Conservation (phyloP, 805 yeast species). For the Myxozyma melibiosi region DNA sequence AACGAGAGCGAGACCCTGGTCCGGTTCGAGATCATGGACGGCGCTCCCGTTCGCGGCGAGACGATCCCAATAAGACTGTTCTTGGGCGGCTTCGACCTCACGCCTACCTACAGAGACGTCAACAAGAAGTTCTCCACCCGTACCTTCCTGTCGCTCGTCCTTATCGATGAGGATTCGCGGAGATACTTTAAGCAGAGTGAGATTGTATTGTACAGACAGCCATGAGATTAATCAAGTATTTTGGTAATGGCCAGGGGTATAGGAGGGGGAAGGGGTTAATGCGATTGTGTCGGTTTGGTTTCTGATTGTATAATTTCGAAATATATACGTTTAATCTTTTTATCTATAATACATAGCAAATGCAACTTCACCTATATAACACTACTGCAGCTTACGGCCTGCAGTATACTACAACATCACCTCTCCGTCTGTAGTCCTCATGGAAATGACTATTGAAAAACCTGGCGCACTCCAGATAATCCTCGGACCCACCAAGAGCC, state of each 20-base stretch:
- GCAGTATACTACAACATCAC: slow-evolving; percentile 68
- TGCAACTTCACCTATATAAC: slow-evolving; percentile 11
- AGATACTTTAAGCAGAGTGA: slow-evolving; percentile 95
- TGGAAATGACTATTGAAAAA: slow-evolving; percentile 80
- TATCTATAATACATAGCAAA: too few species aligned
- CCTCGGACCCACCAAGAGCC: background rate
- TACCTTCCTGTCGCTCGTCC: slow-evolving; percentile 82
- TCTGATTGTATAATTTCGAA: background rate
- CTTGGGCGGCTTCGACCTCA: slow-evolving; percentile 87
- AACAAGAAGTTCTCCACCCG: slow-evolving; percentile 83
- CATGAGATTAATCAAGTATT: slow-evolving; percentile 1
- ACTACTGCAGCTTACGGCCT: background rate
- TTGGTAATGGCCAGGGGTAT: too few species aligned
- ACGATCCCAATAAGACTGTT: slow-evolving; percentile 92
- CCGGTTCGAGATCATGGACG: slow-evolving; percentile 98
- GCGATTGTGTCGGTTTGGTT: too few species aligned
- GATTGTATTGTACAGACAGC: slow-evolving; percentile 57
- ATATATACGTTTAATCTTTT: background rate
- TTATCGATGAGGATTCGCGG: slow-evolving; percentile 94
- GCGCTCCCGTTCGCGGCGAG: slow-evolving; percentile 97
- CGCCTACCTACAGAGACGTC: slow-evolving; percentile 84
- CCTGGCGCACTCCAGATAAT: slow-evolving; percentile 43
- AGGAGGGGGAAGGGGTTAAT: too few species aligned
- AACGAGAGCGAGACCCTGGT: slow-evolving; percentile 83
- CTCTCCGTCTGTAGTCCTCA: slow-evolving; percentile 80